Percentiles rank a stretch among this genome's conserved stretches.
phyloP scores from a whole-genome alignment of 345 rosid genomes.

The Populus euphratica region DNA sequence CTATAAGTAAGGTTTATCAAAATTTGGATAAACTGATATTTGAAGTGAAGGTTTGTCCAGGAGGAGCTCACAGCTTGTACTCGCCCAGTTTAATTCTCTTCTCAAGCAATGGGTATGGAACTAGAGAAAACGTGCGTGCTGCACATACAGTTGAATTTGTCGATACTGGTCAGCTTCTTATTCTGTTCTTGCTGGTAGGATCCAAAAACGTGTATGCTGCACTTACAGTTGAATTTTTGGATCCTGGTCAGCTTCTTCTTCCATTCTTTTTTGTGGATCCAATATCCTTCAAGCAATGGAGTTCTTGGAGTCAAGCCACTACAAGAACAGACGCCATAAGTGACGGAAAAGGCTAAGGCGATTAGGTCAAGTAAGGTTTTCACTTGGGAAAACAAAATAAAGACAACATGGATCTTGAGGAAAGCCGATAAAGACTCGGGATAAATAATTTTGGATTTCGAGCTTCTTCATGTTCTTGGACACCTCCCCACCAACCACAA shows the following conservation, averaged over 20 bases:
- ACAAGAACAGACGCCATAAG: slow-evolving; percentile 29
- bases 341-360: slow-evolving; percentile 26
- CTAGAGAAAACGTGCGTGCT: neutral
- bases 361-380: slow-evolving; percentile 11
- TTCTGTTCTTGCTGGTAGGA: neutral
- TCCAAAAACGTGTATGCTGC: neutral
- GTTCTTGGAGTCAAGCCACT: neutral
- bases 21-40: no score
- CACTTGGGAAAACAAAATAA: neutral
- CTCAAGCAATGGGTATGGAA: neutral
- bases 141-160: no score
- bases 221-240: neutral
- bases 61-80: neutral
- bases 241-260: neutral
- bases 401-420: neutral
- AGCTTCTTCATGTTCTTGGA: neutral
- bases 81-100: neutral
- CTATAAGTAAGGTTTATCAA: no score
- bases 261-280: slow-evolving; percentile 7
- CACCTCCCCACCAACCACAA: neutral
- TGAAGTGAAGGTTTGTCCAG: neutral
- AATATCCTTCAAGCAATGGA: slow-evolving; percentile 10
- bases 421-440: slow-evolving; percentile 1
- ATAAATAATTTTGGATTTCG: neutral
- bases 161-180: neutral